Base-by-base conservation (phyloP, 2,329 filamentous ascomycete species). In the Rhynchosporium graminicola region DNA sequence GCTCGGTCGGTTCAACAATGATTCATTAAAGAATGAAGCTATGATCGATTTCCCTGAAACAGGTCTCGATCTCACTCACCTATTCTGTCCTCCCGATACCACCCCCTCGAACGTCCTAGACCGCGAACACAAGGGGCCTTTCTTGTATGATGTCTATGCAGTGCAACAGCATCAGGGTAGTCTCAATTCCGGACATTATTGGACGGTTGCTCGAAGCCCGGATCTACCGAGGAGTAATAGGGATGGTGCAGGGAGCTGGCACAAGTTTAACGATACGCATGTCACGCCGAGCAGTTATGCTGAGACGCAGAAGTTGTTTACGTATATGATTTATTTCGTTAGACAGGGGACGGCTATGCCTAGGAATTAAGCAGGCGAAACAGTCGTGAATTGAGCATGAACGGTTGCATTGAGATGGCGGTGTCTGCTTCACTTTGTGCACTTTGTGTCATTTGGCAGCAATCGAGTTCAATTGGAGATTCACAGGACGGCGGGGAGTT, bases 81-180 rank as follows among this genome's bases (percentile, higher is more conserved):
- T 77, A 69, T 80, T 78, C 64, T 73, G 79, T 63, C 72, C 72
- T 12, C 64, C 74, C 70, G 59, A 77, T 20, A 70, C 60, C 78
- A 73, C 58, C 74, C 74, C 73, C 63, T 13, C 28, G 43, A 20
- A 60, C 36, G 9, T 31, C 60, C 38, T 73, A 69, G 15, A 75
- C 73, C 5, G 69, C 75, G 45, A 73, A 75, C 63, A 78, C 80
- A 62, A 75, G 70, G 77, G 76, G 0, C 88, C 90, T 0, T 92
- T 90, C 72, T 78, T 80, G 4, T 99, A 97, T 75, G 89, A 96
- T 72, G 88, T 90, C 58, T 97, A 96, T 73, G 94, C 88, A 2
- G 89, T 97, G 6, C 85, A 96, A 15, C 63, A 68, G 28, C 71
- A 73, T 59, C 40, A 31, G 7, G 72, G 72, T 2, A 59, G 50